Percentiles rank a stretch among this genome's conserved stretches.
phyloP scores from a whole-genome alignment of 2,329 filamentous ascomycete species.

The Ascochyta viciae-villosae region DNA sequence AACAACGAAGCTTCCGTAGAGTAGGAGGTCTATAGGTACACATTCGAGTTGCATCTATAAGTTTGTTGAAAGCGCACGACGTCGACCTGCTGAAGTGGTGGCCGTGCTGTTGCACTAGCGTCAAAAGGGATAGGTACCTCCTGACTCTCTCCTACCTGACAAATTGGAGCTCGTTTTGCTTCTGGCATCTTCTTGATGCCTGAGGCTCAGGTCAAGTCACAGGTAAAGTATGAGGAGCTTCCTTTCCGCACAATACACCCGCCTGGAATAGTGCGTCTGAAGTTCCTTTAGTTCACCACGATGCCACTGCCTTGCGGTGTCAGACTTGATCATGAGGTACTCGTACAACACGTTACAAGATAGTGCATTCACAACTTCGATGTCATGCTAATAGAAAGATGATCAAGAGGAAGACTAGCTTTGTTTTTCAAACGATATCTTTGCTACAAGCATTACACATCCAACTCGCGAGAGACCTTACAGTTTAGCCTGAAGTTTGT shows the following conservation, averaged over 20 bases:
- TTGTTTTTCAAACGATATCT: background rate
- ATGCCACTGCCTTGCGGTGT: no score
- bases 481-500: constrained; percentile 1
- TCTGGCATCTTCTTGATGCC: constrained; percentile 1
- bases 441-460: background rate
- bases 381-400: background rate
- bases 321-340: no score
- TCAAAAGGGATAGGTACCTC: constrained; percentile 45
- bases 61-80: constrained; percentile 34
- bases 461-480: background rate
- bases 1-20: constrained; percentile 9
- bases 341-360: no score
- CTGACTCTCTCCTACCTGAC: constrained; percentile 23
- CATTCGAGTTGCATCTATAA: constrained; percentile 3
- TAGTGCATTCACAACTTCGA: no score
- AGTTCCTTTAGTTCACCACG: no score
- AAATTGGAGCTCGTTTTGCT: constrained; percentile 6
- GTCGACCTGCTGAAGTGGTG: constrained; percentile 36
- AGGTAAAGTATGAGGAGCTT: background rate
- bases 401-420: background rate
- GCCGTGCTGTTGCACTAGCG: constrained; percentile 41
- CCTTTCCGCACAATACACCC: background rate
- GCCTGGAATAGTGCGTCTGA: no score
- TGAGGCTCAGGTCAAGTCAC: background rate
- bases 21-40: background rate